Evolutionary conservation across 768 basidiomycete species (phyloP), one percentile per base, ranked within the genome.

Genomic region (Lentinula edodes): DNA sequence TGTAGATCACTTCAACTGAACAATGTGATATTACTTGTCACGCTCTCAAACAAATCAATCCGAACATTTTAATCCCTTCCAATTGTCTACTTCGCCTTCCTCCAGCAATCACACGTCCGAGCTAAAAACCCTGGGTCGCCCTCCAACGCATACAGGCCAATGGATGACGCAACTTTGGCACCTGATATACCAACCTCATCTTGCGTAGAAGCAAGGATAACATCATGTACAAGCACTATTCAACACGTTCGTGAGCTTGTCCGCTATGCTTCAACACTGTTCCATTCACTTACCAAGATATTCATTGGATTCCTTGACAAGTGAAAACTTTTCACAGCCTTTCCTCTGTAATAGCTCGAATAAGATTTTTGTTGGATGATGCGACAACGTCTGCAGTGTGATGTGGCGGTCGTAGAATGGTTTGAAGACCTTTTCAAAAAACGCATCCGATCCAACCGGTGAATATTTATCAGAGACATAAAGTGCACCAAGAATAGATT

Each of bases 361-460:
- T 12, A 93, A 77, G 57, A 84, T 76, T 68, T 88, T 88, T 28
- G 88, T 90, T 1, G 91, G 92, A 71, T 93, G 90, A 65, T 86
- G 83, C 3, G 89, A 83, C 18, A 92, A 76, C 36, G 86, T 90
- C 66, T 85, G 83, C 60, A 91, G 74, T 32, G 85, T 85, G 71
- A 93, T 82, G 64, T 92, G 84, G 64, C 80, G 80, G 71, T 92
- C 86, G 67, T 87, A 91, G 71, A 94, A 95, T 5, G 91, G 91
- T 71, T 84, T 80, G 59, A 93, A 75, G 52, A 88, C 74, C 56
- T 78, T 82, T 60, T 86, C 79, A 73, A 89, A 94, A 66, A 94
- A 78, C 0, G 74, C 74, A 66, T 89, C 81, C 28, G 81, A 80
- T 4, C 89, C 89, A 56, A 75, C 73, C 28, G 81, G 80, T 16